Percentiles rank a stretch among this genome's conserved stretches.
Evolutionary conservation across 176 grass and related monocot genomes (phyloP).

Genomic region (Eleusine coracana): DNA sequence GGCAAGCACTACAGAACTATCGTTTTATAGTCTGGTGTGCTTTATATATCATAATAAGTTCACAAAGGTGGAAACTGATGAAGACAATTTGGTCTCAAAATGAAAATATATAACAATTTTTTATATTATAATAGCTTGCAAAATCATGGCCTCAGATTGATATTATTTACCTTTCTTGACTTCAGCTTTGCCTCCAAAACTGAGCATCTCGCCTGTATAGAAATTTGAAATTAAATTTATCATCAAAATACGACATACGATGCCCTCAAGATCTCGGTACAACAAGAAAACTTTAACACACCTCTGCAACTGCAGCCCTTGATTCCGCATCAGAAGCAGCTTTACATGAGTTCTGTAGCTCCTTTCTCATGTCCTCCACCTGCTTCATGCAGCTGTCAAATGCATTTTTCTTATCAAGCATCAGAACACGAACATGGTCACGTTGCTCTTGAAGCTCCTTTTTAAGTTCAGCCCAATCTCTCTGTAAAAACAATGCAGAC

Average conservation of each 20-base stretch:
- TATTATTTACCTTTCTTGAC: conserved; percentile 69
- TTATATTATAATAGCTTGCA: background rate
- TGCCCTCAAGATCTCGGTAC: conserved; percentile 6
- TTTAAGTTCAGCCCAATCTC: conserved; percentile 95
- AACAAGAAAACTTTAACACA: conserved; percentile 46
- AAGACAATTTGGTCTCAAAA: conserved; percentile 22
- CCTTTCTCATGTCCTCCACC: conserved; percentile 89
- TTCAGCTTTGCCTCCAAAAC: conserved; percentile 67
- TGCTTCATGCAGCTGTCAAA: conserved; percentile 73
- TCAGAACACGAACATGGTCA: conserved; percentile 77
- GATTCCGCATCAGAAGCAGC: conserved; percentile 74
- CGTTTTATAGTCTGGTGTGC: background rate
- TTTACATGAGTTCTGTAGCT: conserved; percentile 74
- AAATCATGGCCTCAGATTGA: conserved; percentile 18
- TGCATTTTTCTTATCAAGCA: conserved; percentile 75
- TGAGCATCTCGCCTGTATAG: conserved; percentile 70
- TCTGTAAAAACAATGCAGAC: conserved; percentile 49
- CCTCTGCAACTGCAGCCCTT: conserved; percentile 84
- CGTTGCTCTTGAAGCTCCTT: conserved; percentile 93
- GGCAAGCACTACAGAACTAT: background rate
- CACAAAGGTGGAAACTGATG: conserved; percentile 1
- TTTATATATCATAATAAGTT: background rate
- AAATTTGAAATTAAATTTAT: conserved; percentile 24
- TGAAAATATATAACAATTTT: background rate
- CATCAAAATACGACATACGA: conserved; percentile 13